Base-by-base conservation (phyloP, 352 stramenopile species). In the Globisporangium emineosum region DNA sequence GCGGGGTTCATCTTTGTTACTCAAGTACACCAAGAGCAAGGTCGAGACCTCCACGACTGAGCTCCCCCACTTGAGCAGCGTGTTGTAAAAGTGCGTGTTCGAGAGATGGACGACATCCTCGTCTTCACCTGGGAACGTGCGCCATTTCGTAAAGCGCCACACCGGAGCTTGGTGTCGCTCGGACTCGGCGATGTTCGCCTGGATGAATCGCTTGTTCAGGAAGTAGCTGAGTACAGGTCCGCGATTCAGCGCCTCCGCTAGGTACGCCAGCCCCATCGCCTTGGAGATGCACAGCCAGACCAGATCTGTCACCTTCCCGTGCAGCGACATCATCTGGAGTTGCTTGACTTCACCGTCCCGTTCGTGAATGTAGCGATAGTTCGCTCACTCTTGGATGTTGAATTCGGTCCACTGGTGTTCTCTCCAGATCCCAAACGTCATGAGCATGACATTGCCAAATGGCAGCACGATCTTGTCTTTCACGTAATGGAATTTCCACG, bases 271-370 rank as follows among this genome's bases (percentile, higher is more conserved):
- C 13, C 86, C 47, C 45, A 76, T 75, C 1, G 73, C 81, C 37
- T 77, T 62, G 0, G 79, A 73, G n/a, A 89, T 72, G 27, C 77
- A 86, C 2, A 89, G 58, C 79, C 79, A 89, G 52, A 89, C 79
- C 1, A 89, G 63, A 66, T 75, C 85, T 29, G 78, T 67, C 60
- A 89, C 82, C 59, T 89, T 89, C 33, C 79, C 79, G 21, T 89
- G 79, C 33, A 89, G 47, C 2, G 79, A 64, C 79, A 89, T 89
- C 77, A 89, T 85, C 62, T 89, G 77, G n/a, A 89, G 60, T 64
- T 89, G 79, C 68, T 85, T 86, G 64, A 78, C 70, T 40, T 86
- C 79, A 0, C 61, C 73, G 40, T 75, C 83, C 10, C 77, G 79
- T 30, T 89, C 79, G 77, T 85, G 83, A 10, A 72, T 57, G 53